These are phyloP conservation scores for Beauveria brongniartii DNA, from an alignment of 2,329 filamentous ascomycete genomes.

Conservation along the genomic window DNA sequence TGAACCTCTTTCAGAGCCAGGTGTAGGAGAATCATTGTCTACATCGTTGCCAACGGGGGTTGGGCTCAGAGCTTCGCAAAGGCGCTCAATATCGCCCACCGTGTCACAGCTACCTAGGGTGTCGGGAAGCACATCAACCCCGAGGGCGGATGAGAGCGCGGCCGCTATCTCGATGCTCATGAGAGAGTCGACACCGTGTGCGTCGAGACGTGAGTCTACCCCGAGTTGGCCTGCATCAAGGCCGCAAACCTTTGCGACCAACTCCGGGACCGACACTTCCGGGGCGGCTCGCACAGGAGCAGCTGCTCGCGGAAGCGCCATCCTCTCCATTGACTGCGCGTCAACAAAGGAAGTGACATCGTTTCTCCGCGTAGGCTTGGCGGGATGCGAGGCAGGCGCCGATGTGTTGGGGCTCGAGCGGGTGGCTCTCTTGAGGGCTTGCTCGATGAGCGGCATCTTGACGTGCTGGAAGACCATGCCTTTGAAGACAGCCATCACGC, in stretches of 20 bases:
- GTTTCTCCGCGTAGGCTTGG: neutral
- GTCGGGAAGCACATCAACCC: constrained; percentile 15
- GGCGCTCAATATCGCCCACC: neutral
- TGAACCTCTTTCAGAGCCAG: neutral
- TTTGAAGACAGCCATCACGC: constrained; percentile 18
- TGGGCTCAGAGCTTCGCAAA: neutral
- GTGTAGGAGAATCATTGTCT: neutral
- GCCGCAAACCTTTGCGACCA: constrained; percentile 17
- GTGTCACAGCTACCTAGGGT: neutral
- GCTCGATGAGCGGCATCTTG: neutral
- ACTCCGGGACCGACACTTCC: constrained; percentile 17
- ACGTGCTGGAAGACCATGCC: constrained; percentile 24
- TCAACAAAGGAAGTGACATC: neutral
- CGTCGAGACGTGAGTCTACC: constrained; percentile 10
- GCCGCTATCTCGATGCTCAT: constrained; percentile 19
- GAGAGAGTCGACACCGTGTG: constrained; percentile 20
- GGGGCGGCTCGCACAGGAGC: neutral
- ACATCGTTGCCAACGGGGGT: neutral
- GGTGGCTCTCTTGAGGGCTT: neutral
- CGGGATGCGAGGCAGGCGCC: neutral
- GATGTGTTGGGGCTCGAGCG: neutral
- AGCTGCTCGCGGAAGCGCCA: neutral
- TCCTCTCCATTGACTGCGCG: neutral
- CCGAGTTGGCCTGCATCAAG: constrained; percentile 15
- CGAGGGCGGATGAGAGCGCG: constrained; percentile 16